Conservation (phyloP, 768 basidiomycete genomes). For the Russula virescens region DNA sequence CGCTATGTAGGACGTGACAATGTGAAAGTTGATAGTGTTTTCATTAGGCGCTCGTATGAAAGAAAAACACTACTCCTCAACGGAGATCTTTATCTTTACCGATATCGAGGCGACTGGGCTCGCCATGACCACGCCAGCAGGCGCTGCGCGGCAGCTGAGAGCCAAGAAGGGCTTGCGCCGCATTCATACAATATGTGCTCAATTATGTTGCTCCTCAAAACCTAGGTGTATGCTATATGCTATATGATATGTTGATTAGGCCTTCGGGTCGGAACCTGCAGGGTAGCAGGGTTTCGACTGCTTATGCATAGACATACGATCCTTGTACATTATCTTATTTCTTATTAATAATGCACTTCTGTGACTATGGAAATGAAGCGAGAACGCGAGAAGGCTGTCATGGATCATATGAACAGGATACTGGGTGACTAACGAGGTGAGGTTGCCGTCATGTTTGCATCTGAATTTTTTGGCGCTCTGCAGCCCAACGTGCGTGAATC, state of each 20-base stretch:
- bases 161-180: constrained; percentile 12
- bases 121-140: constrained; percentile 4
- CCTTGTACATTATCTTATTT: constrained; percentile 5
- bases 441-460: constrained; percentile 8
- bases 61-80: neutral
- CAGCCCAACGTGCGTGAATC: constrained; percentile 73
- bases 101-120: constrained; percentile 7
- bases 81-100: neutral
- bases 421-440: neutral
- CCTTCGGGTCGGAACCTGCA: neutral
- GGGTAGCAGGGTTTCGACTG: neutral
- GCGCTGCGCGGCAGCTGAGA: constrained; percentile 13
- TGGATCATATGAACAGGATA: constrained; percentile 7
- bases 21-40: constrained; percentile 10
- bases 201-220: neutral
- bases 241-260: constrained; percentile 11
- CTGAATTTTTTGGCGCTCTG: constrained; percentile 38
- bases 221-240: constrained; percentile 16
- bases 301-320: constrained; percentile 5
- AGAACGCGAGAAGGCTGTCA: neutral
- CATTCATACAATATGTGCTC: constrained; percentile 7
- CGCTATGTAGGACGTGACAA: neutral
- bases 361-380: constrained; percentile 1
- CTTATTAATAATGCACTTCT: constrained; percentile 12
- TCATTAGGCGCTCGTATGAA: neutral